Conservation (phyloP, 257 asterid species). For the Misopates orontium region DNA sequence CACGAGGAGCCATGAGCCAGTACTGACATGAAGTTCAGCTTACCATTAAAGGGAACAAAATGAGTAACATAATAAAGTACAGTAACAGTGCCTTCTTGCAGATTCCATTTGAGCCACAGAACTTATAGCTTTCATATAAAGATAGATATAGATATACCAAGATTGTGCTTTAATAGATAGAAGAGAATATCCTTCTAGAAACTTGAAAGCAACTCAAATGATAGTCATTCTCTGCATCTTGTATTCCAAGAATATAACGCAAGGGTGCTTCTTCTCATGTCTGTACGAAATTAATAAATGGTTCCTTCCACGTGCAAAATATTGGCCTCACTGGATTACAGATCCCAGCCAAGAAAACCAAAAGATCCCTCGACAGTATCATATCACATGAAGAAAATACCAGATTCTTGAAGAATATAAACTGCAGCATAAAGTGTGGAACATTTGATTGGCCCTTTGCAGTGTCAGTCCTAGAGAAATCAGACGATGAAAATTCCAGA, state of each 20-base stretch:
- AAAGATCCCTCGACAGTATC: slow-evolving; percentile 42
- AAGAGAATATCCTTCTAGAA: slow-evolving; percentile 48
- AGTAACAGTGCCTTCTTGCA: slow-evolving; percentile 63
- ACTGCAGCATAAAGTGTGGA: slow-evolving; percentile 33
- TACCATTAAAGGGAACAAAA: slow-evolving; percentile 62
- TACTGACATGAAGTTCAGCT: slow-evolving; percentile 45
- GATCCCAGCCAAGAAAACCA: slow-evolving; percentile 50
- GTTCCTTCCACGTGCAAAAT: slow-evolving; percentile 40
- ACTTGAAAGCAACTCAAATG: slow-evolving; percentile 59
- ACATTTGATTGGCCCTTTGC: slow-evolving; percentile 44
- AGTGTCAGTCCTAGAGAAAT: slow-evolving; percentile 45
- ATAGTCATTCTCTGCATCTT: slow-evolving; percentile 50
- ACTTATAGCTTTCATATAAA: slow-evolving; percentile 49
- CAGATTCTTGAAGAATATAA: slow-evolving; percentile 43
- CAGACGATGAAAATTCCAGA: slow-evolving; percentile 52
- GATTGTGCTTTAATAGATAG: slow-evolving; percentile 45
- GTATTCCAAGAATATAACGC: slow-evolving; percentile 41
- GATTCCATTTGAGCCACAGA: slow-evolving; percentile 66
- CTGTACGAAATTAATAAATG: slow-evolving; percentile 35
- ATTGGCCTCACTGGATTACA: slow-evolving; percentile 40
- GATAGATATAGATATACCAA: slow-evolving; percentile 55
- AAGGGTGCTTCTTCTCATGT: slow-evolving; percentile 44
- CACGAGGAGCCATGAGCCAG: slow-evolving; percentile 32
- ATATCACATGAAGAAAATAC: slow-evolving; percentile 51
- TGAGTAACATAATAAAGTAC: slow-evolving; percentile 61